Evolutionary conservation across 2,329 filamentous ascomycete genomes (phyloP).

Genomic region (Didymosphaeria variabile): DNA sequence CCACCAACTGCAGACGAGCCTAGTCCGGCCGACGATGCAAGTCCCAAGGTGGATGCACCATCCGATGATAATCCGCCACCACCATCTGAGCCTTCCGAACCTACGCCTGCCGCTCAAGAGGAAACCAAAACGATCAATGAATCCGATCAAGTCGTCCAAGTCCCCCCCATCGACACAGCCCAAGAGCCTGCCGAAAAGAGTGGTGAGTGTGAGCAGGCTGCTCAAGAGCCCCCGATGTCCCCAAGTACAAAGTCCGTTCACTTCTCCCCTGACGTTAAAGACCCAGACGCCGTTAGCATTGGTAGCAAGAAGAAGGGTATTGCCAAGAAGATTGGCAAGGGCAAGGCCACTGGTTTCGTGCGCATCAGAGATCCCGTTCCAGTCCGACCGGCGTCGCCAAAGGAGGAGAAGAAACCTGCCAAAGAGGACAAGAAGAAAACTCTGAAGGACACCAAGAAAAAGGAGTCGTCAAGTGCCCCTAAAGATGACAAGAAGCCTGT

Average conservation of each 20-base stretch:
- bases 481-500: conserved; percentile 10
- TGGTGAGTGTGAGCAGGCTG: conserved; percentile 49
- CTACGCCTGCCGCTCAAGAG: not conserved
- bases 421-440: conserved; percentile 23
- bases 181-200: conserved; percentile 38
- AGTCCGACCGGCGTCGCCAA: conserved; percentile 29
- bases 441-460: conserved; percentile 16
- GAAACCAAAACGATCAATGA: conserved; percentile 16
- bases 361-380: conserved; percentile 39
- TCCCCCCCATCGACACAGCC: conserved; percentile 15
- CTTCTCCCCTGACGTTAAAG: conserved; percentile 51
- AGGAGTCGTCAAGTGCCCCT: conserved; percentile 16
- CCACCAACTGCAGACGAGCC: conserved; percentile 12
- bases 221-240: conserved; percentile 44
- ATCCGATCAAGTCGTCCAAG: conserved; percentile 24
- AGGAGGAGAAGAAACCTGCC: conserved; percentile 41
- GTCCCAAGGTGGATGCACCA: conserved; percentile 18
- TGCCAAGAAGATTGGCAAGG: conserved; percentile 37
- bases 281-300: conserved; percentile 39
- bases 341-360: conserved; percentile 44
- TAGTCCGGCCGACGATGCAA: not conserved
- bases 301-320: conserved; percentile 39
- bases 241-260: conserved; percentile 45
- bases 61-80: conserved; percentile 17
- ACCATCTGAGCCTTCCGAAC: not conserved